Conservation (phyloP, 75 land plant genomes). For the Isoetes taiwanensis region DNA sequence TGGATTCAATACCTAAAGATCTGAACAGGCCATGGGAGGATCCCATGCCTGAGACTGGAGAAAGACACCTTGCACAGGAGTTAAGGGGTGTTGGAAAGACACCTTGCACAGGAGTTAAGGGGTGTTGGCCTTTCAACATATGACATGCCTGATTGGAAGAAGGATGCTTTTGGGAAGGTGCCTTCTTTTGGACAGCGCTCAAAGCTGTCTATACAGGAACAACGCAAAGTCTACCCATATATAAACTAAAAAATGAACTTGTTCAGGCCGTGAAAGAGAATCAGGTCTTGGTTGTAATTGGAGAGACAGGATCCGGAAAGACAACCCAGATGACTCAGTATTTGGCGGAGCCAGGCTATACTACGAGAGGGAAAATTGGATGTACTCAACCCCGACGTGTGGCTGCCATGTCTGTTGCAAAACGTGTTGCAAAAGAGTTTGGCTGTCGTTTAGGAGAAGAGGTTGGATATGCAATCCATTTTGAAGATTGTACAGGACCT, state of each 20-base stretch:
- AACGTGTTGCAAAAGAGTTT: constrained; percentile 78
- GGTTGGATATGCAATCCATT: constrained; percentile 80
- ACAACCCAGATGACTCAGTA: constrained; percentile 92
- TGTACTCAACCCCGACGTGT: constrained; percentile 86
- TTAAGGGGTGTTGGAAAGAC: constrained; percentile 69
- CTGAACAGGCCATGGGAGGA: constrained; percentile 88
- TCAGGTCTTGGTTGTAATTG: constrained; percentile 84
- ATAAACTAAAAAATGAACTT: constrained; percentile 71
- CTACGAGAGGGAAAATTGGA: constrained; percentile 47
- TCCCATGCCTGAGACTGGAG: constrained; percentile 85
- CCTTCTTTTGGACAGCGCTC: constrained; percentile 79
- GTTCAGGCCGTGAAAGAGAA: constrained; percentile 80
- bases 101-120: constrained; percentile 70
- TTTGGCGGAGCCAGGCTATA: constrained; percentile 73
- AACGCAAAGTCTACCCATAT: constrained; percentile 82
- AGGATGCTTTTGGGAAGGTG: constrained; percentile 77
- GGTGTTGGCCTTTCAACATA: constrained; percentile 76
- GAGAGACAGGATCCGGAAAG: constrained; percentile 93
- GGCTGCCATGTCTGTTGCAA: constrained; percentile 86
- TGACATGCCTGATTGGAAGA: constrained; percentile 92
- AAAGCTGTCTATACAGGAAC: constrained; percentile 78
- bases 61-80: constrained; percentile 77
- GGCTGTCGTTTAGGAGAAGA: constrained; percentile 68
- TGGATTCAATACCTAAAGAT: constrained; percentile 90
- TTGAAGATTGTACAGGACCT: constrained; percentile 76